These are phyloP conservation scores for Calycina marina DNA, from an alignment of 2,329 filamentous ascomycete species.

Conservation along the genomic window DNA sequence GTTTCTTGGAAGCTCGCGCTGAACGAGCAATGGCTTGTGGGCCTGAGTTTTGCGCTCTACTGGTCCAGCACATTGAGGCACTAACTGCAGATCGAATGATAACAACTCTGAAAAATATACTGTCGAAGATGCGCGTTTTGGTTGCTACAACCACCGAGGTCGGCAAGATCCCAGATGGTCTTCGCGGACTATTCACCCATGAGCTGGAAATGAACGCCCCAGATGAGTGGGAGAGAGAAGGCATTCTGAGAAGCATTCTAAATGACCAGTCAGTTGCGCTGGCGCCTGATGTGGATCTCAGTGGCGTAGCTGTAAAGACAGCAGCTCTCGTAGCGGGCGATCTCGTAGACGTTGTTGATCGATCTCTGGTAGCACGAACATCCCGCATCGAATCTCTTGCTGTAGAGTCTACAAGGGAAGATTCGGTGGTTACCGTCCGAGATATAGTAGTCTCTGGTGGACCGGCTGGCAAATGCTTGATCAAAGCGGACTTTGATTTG, in stretches of 20 bases:
- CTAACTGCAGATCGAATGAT: slow-evolving; percentile 85
- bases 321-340: slow-evolving; percentile 91
- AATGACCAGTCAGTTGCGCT: slow-evolving; percentile 62
- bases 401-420: slow-evolving; percentile 26
- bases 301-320: slow-evolving; percentile 81
- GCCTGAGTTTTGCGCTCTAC: slow-evolving; percentile 62
- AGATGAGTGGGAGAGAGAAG: slow-evolving; percentile 82
- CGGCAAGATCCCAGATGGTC: slow-evolving; percentile 82
- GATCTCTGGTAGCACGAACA: slow-evolving; percentile 64
- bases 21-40: slow-evolving; percentile 85
- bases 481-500: slow-evolving; percentile 72
- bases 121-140: slow-evolving; percentile 66
- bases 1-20: slow-evolving; percentile 71
- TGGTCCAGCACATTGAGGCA: slow-evolving; percentile 84
- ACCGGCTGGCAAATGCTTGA: slow-evolving; percentile 61
- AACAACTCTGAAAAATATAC: slow-evolving; percentile 67
- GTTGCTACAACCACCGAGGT: slow-evolving; percentile 92
- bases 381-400: slow-evolving; percentile 64
- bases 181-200: slow-evolving; percentile 85
- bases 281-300: slow-evolving; percentile 70
- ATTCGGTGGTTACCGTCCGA: slow-evolving; percentile 44
- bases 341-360: slow-evolving; percentile 83
- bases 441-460: slow-evolving; percentile 87
- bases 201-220: slow-evolving; percentile 89
- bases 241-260: slow-evolving; percentile 67